Evolutionary conservation across 1,139 yeast genomes (phyloP).

Genomic region (Debaryomycetaceae sp.): DNA sequence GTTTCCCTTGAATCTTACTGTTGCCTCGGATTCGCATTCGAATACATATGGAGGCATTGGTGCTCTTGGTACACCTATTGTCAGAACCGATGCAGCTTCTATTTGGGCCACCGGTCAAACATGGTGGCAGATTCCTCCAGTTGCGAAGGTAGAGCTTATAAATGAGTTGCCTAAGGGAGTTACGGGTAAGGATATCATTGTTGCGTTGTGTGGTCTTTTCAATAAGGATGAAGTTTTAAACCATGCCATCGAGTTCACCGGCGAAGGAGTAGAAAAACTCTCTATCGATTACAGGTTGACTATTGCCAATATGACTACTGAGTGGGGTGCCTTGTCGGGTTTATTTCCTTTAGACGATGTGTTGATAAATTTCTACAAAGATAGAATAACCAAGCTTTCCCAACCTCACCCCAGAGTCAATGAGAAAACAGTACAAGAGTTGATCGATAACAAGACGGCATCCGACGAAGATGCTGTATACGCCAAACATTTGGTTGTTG

Average conservation of each 20-base stretch:
- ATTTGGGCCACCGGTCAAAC: slow-evolving; percentile 99
- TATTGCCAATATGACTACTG: slow-evolving; percentile 98
- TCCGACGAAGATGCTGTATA: slow-evolving; percentile 80
- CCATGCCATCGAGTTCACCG: slow-evolving; percentile 95
- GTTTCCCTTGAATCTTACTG: slow-evolving; percentile 88
- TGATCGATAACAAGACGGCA: slow-evolving; percentile 41
- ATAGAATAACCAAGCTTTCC: slow-evolving; percentile 62
- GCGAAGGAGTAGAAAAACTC: slow-evolving; percentile 72
- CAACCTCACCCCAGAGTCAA: slow-evolving; percentile 87
- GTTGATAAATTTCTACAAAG: slow-evolving; percentile 71
- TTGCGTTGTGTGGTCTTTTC: slow-evolving; percentile 91
- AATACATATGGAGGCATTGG: slow-evolving; percentile 98
- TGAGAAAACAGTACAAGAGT: slow-evolving; percentile 47
- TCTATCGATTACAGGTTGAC: slow-evolving; percentile 91
- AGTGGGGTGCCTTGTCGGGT: slow-evolving; percentile 99
- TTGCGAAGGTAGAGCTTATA: slow-evolving; percentile 84
- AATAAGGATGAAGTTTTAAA: slow-evolving; percentile 95
- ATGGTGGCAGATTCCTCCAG: slow-evolving; percentile 99
- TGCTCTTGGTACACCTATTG: slow-evolving; percentile 93
- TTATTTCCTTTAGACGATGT: slow-evolving; percentile 88
- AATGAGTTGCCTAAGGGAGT: slow-evolving; percentile 84
- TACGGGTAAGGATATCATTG: slow-evolving; percentile 95
- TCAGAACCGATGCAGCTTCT: slow-evolving; percentile 97
- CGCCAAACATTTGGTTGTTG: slow-evolving; percentile 83
- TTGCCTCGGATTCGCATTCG: slow-evolving; percentile 96